Conservation (phyloP, 257 asterid genomes). For the Gentiana dahurica region DNA sequence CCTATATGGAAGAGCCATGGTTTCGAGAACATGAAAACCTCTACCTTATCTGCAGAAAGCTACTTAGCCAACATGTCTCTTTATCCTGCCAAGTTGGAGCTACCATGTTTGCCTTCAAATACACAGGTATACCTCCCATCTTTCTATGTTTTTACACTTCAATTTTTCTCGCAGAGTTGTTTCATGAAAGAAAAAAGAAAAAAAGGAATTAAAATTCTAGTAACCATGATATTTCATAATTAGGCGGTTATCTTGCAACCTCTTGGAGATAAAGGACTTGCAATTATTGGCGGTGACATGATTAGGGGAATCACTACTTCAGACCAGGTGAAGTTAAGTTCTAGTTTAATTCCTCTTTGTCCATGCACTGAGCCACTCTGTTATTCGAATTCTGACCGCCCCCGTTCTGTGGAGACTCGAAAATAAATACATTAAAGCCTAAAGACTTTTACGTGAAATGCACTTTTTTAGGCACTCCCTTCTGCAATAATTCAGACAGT, state of each 20-base stretch:
- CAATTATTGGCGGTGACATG: conserved; percentile 80
- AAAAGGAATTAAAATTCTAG: conserved; percentile 1
- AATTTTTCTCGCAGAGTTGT: neutral
- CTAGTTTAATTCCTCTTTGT: neutral
- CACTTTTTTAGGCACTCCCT: no score
- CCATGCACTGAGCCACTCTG: neutral
- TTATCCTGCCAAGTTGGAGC: conserved; percentile 84
- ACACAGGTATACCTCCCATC: conserved; percentile 54
- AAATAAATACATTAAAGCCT: no score
- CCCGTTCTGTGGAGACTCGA: no score
- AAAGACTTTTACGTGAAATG: no score
- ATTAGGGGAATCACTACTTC: conserved; percentile 81
- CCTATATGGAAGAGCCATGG: conserved; percentile 4
- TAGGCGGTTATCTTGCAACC: conserved; percentile 97
- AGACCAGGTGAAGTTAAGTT: conserved; percentile 53
- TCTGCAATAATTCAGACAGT: neutral
- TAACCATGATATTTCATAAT: conserved; percentile 3
- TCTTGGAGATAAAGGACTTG: conserved; percentile 72
- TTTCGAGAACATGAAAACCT: conserved; percentile 4
- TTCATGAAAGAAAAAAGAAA: neutral
- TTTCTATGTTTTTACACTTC: neutral
- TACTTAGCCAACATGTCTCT: conserved; percentile 93
- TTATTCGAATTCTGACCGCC: no score
- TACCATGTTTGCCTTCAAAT: conserved; percentile 83
- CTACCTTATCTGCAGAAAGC: conserved; percentile 51